Percentiles rank a stretch among this genome's conserved stretches.
Conservation (phyloP, 1,284 basidiomycete species). For the Marasmius oreades region DNA sequence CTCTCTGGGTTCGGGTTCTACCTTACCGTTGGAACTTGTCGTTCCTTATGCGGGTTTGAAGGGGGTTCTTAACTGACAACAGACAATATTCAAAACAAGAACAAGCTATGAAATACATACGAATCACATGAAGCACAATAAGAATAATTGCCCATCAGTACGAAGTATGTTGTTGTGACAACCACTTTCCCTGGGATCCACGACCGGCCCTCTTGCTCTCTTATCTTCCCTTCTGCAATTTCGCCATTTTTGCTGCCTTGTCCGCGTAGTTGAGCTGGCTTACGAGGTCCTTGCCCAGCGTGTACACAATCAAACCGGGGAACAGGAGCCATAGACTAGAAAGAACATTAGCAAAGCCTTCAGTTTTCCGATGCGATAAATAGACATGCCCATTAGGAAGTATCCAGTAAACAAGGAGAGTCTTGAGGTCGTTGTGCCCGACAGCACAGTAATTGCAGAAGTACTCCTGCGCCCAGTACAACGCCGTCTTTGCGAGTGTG, state of each 20-base stretch:
- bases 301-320: slow-evolving; percentile 25
- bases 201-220: background rate
- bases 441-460: slow-evolving; percentile 68
- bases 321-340: slow-evolving; percentile 30
- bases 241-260: background rate
- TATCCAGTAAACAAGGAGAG: slow-evolving; percentile 33
- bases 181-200: too few species aligned
- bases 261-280: slow-evolving; percentile 1
- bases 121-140: too few species aligned
- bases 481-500: slow-evolving; percentile 81
- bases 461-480: slow-evolving; percentile 78
- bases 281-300: slow-evolving; percentile 20
- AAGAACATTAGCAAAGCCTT: background rate
- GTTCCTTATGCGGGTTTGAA: too few species aligned
- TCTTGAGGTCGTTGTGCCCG: slow-evolving; percentile 62
- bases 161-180: too few species aligned
- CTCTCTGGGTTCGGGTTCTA: too few species aligned
- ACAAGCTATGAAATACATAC: background rate
- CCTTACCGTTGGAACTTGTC: too few species aligned
- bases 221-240: background rate
- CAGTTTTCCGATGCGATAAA: slow-evolving; percentile 3
- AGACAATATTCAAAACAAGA: too few species aligned
- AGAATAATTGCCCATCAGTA: too few species aligned
- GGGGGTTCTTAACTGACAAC: too few species aligned
- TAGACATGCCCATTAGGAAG: slow-evolving; percentile 33